These are phyloP conservation scores for Yarrowia divulgata DNA, from an alignment of 805 yeast genomes.

Conservation along the genomic window DNA sequence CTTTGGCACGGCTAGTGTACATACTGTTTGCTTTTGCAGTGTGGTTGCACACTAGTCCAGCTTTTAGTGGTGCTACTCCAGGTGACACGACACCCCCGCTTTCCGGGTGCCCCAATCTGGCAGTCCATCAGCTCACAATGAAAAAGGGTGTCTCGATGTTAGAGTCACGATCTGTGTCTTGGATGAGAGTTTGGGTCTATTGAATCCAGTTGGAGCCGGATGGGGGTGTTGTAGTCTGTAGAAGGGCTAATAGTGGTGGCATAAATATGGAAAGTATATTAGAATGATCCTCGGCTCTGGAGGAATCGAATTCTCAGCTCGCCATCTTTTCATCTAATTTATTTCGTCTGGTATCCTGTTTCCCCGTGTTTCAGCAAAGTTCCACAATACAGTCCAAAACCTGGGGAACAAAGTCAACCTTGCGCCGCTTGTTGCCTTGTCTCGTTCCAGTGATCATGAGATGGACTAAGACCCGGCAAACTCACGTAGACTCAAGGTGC, in stretches of 20 bases:
- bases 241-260: no score
- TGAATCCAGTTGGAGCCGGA: background rate
- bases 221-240: no score
- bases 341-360: no score
- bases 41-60: background rate
- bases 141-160: background rate
- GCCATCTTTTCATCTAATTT: no score
- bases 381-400: background rate
- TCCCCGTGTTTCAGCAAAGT: no score
- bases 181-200: background rate
- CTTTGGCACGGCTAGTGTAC: no score
- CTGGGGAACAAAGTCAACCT: conserved; percentile 15
- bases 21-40: no score
- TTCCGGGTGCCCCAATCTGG: conserved; percentile 8
- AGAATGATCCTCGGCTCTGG: background rate
- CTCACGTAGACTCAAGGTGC: no score
- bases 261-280: no score
- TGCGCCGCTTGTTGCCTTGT: no score
- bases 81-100: conserved; percentile 7
- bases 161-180: background rate
- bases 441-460: background rate
- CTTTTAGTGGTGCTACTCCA: background rate
- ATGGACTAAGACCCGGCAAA: background rate
- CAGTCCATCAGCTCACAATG: background rate
- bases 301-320: background rate